phyloP scores from a whole-genome alignment of 2,329 filamentous ascomycete genomes.

The Lachnellula arida region DNA sequence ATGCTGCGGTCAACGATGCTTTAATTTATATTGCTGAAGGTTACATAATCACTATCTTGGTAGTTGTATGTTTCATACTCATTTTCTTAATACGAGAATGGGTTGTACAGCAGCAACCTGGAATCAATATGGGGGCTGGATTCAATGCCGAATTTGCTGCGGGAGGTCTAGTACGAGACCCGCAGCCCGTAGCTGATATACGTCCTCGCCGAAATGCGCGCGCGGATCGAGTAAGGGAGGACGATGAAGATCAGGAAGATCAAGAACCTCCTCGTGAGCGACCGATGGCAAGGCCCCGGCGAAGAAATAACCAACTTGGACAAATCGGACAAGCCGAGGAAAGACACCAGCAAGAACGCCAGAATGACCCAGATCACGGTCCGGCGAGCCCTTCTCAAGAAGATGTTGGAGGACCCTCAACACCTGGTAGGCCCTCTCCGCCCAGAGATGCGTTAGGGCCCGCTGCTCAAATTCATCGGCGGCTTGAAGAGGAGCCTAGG shows the following conservation, averaged over 20 bases:
- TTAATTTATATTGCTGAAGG: conserved; percentile 85
- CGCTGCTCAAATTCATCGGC: conserved; percentile 27
- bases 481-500: conserved; percentile 24
- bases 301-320: conserved; percentile 18
- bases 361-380: not conserved
- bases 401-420: conserved; percentile 8
- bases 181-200: conserved; percentile 12
- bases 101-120: conserved; percentile 95
- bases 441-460: conserved; percentile 22
- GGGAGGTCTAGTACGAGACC: conserved; percentile 32
- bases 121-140: conserved; percentile 71
- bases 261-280: conserved; percentile 16
- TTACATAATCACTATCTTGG: conserved; percentile 85
- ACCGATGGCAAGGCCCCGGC: conserved; percentile 22
- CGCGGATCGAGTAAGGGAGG: conserved; percentile 10
- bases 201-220: conserved; percentile 4
- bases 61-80: conserved; percentile 93
- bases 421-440: conserved; percentile 14
- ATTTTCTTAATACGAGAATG: conserved; percentile 96
- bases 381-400: not conserved
- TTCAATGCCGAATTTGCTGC: conserved; percentile 52
- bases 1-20: conserved; percentile 67
- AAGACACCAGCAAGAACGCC: not conserved
- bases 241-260: conserved; percentile 1
- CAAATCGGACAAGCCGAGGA: conserved; percentile 8